Conservation (phyloP, 306 rosid species). For the Trifolium dubium region DNA sequence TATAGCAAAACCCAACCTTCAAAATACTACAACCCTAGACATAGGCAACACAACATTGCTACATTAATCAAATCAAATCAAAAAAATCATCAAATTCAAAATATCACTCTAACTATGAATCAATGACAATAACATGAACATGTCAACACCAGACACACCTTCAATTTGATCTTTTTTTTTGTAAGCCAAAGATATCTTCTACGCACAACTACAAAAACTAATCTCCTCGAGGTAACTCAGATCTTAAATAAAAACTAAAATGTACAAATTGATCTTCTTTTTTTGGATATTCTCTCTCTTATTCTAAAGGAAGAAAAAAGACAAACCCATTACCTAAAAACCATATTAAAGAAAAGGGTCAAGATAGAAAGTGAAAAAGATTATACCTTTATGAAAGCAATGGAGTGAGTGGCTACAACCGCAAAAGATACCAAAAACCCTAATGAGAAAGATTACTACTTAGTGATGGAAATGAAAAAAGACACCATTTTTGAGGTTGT, state of each 20-base stretch:
- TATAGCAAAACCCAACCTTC: too few relatives aligned
- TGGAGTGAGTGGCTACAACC: not conserved
- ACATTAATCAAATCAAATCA: not conserved
- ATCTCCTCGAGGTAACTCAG: too few relatives aligned
- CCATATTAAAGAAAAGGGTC: not conserved
- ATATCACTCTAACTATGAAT: not conserved
- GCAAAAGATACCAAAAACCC: not conserved
- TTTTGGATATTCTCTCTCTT: not conserved
- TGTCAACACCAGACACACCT: not conserved
- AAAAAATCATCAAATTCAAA: not conserved
- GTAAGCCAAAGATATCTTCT: too few relatives aligned
- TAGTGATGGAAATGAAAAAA: not conserved
- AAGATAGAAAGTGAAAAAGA: not conserved
- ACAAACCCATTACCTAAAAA: not conserved
- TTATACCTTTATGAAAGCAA: not conserved
- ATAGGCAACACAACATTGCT: too few relatives aligned
- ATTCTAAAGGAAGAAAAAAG: not conserved
- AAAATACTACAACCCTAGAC: too few relatives aligned
- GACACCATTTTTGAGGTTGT: not conserved
- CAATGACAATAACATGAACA: not conserved
- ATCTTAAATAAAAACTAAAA: too few relatives aligned
- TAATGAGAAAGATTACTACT: not conserved
- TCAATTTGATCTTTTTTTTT: not conserved
- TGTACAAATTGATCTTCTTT: too few relatives aligned
- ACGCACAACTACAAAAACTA: too few relatives aligned